Evolutionary conservation across 2,329 filamentous ascomycete genomes (phyloP), one percentile per base, ranked within the genome.

Genomic region (Leptographium flavum): DNA sequence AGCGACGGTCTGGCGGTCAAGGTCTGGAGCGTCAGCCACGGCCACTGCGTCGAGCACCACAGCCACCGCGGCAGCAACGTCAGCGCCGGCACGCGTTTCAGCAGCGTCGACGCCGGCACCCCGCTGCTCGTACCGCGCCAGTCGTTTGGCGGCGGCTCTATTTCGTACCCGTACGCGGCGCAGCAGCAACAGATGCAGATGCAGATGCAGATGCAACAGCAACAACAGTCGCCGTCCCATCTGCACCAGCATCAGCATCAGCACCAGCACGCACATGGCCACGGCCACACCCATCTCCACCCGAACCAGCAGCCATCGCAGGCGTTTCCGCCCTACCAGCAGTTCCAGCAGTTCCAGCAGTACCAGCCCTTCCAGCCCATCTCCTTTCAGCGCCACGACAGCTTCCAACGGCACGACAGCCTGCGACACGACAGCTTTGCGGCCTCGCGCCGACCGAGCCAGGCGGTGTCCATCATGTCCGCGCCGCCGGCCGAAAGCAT

Each of bases 1-100:
- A 88, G 81, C 54, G 84, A 94, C 50, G 87, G 87, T 9, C 69
- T 98, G n/a, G 73, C 81, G n/a, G 83, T 93, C 30, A 90, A 90
- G 62, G 80, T 83, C 39, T 87, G 86, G 72, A 78, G 81, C 50
- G 79, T 98, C 50, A 93, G 83, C 49, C 92, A 98, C 60, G 92
- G 92, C 3, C 79, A 85, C 57, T 94, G 88, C 60, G 87, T 87
- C 54, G 83, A 87, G 56, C 74, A 70, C 32, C 81, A 83, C 50
- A 69, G 66, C 39, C 81, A 85, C 57, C 73, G 80, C 45, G 79
- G 80, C 5, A 78, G 69, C 50, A 58, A 66, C n/a, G 69, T 60
- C 48, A 74, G 62, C 46, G 70, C 65, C 35, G 28, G 22, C 28
- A n/a, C 25, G 6, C 71, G 65, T 35, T 73, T 60, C 53, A 64